Evolutionary conservation across 2,329 filamentous ascomycete species (phyloP).

Genomic region (Niveomyces coronatus): DNA sequence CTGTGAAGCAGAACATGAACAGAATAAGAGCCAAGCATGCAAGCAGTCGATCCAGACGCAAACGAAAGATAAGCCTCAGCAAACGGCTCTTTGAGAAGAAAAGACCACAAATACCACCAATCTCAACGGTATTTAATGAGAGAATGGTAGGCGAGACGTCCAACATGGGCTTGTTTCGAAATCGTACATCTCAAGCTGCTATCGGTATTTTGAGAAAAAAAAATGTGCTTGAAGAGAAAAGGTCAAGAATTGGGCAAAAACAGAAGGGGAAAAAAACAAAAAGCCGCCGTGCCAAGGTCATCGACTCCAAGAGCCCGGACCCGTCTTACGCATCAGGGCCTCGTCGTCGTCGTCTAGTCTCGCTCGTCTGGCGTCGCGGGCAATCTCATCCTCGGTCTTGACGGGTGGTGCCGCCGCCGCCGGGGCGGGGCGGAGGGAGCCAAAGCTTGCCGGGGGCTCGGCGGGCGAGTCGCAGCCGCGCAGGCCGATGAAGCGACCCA

Average conservation of each 20-base stretch:
- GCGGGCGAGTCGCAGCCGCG: constrained; percentile 39
- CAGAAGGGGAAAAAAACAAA: constrained; percentile 2
- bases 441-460: constrained; percentile 9
- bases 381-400: constrained; percentile 38
- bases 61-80: too few species aligned
- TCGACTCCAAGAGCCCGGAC: constrained; percentile 26
- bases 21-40: too few species aligned
- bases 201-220: too few species aligned
- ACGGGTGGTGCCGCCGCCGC: constrained; percentile 11
- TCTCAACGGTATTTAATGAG: too few species aligned
- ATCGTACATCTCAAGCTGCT: too few species aligned
- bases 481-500: constrained; percentile 65
- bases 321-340: constrained; percentile 35
- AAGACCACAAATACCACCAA: too few species aligned
- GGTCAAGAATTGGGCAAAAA: neutral
- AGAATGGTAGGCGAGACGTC: too few species aligned
- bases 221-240: neutral
- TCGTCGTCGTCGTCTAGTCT: constrained; percentile 34
- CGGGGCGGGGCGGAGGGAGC: neutral
- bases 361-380: constrained; percentile 30
- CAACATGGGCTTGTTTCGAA: too few species aligned
- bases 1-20: too few species aligned
- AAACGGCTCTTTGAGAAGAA: too few species aligned
- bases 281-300: constrained; percentile 5
- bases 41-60: too few species aligned